Evolutionary conservation across 768 basidiomycete genomes (phyloP), one percentile per base, ranked within the genome.

Genomic region (Rickenella mellea): DNA sequence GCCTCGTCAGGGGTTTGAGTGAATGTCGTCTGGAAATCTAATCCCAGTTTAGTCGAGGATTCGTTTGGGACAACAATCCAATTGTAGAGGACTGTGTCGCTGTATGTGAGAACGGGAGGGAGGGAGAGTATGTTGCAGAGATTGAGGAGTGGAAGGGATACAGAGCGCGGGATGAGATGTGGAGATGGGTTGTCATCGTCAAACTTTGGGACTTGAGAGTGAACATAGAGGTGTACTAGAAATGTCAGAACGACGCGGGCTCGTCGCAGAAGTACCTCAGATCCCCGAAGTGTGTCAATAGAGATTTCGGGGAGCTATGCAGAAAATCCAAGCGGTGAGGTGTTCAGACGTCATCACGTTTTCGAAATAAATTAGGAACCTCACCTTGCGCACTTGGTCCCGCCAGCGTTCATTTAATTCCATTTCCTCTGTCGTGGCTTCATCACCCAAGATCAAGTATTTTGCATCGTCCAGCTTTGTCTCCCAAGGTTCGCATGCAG

Each of bases 31-130:
- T n/a, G n/a, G n/a, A n/a, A n/a, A n/a, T n/a, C n/a, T n/a, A n/a
- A n/a, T n/a, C n/a, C n/a, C n/a, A n/a, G n/a, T n/a, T n/a, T n/a
- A n/a, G n/a, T n/a, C n/a, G n/a, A n/a, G n/a, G n/a, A n/a, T n/a
- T n/a, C n/a, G n/a, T n/a, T n/a, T n/a, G n/a, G n/a, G n/a, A n/a
- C n/a, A n/a, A n/a, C n/a, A n/a, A n/a, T n/a, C 80, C 83, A 87
- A 57, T 94, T 94, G 63, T 91, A 96, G 21, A 96, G 71, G 6
- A 96, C 91, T 21, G 82, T 83, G 57, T 94, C 91, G 9, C 90
- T 81, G 56, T 91, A 96, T 3, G 91, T 96, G 43, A 91, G 69
- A 27, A 94, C 68, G 0, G 93, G 90, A 1, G 93, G 92, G 2
- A 96, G 65, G 42, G 83, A 78, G 7, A 96, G 76, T 33, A 80